phyloP scores from a whole-genome alignment of 2,329 filamentous ascomycete genomes.

The Rutstroemia sp. region DNA sequence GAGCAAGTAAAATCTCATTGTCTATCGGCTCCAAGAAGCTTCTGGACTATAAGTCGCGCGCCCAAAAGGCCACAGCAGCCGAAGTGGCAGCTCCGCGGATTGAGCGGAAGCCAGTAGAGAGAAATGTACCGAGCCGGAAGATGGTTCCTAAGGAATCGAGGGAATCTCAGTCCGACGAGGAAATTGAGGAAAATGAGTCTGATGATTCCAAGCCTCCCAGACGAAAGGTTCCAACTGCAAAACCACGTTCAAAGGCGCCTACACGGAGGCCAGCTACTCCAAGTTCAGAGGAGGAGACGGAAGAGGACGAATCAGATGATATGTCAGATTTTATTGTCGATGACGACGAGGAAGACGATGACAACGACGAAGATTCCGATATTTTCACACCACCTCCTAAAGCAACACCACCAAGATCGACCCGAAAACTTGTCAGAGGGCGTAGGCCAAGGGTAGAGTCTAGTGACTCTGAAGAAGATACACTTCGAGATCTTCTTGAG shows the following conservation, averaged over 20 bases:
- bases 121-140: neutral
- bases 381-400: constrained; percentile 19
- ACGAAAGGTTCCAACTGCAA: neutral
- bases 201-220: neutral
- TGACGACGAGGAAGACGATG: constrained; percentile 15
- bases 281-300: neutral
- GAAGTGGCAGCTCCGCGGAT: neutral
- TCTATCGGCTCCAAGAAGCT: neutral
- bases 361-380: constrained; percentile 18
- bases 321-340: constrained; percentile 28
- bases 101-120: neutral
- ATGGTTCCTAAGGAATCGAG: neutral
- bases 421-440: constrained; percentile 23
- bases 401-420: constrained; percentile 18
- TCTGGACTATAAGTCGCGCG: neutral
- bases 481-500: neutral
- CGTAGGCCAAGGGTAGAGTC: constrained; percentile 7
- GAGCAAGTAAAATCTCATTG: neutral
- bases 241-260: neutral
- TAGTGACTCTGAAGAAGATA: constrained; percentile 7
- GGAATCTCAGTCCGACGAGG: neutral
- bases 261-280: neutral
- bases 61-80: neutral
- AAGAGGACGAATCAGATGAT: constrained; percentile 14
- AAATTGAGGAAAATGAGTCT: neutral